phyloP scores from a whole-genome alignment of 108 stramenopile species.

The Cyclotella sp. region DNA sequence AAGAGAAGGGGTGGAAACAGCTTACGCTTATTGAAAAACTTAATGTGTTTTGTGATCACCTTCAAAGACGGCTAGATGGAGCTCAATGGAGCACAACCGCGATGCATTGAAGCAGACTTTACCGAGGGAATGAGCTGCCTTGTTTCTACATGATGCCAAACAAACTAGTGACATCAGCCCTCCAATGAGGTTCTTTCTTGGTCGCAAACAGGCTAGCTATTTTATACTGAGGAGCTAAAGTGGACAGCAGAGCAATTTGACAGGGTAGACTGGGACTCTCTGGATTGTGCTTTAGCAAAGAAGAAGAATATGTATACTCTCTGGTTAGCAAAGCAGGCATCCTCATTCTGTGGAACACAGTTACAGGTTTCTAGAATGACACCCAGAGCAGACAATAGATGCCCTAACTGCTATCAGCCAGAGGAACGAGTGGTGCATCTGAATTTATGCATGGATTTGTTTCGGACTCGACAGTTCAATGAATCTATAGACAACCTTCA shows the following conservation, averaged over 20 bases:
- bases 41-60: neutral
- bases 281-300: too few species aligned
- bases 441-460: neutral
- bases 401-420: neutral
- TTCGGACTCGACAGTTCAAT: neutral
- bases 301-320: too few species aligned
- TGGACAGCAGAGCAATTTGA: too few species aligned
- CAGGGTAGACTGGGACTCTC: too few species aligned
- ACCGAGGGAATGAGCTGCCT: neutral
- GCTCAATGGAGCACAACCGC: neutral
- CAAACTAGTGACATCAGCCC: neutral
- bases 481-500: neutral
- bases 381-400: neutral
- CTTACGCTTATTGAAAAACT: neutral
- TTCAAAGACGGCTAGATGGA: neutral
- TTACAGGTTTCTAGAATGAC: neutral
- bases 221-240: too few species aligned
- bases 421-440: neutral
- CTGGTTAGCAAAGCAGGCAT: neutral
- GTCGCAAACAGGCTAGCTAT: too few species aligned
- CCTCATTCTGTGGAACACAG: neutral
- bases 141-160: neutral
- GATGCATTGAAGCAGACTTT: neutral
- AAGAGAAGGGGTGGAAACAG: neutral
- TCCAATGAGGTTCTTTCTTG: too few species aligned